Percentiles rank a stretch among this genome's conserved stretches.
These are phyloP conservation scores for Cladorrhinum samala DNA, from an alignment of 495 filamentous ascomycete genomes.

Conservation along the genomic window DNA sequence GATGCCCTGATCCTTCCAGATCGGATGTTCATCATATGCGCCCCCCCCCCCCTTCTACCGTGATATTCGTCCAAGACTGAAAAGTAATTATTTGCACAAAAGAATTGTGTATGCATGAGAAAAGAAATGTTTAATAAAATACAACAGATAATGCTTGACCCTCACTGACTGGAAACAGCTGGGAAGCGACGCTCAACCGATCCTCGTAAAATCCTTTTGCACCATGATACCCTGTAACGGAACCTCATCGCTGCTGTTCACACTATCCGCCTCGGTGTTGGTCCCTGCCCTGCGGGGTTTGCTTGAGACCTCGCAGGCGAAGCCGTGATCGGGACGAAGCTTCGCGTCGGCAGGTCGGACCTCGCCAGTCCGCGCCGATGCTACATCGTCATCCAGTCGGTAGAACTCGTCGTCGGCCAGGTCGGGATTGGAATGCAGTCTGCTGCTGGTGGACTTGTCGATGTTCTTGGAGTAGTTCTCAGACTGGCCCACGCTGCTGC, in stretches of 20 bases:
- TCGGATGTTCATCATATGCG: no score
- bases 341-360: background rate
- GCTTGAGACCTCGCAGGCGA: constrained; percentile 5
- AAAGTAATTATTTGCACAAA: no score
- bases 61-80: no score
- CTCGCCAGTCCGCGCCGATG: background rate
- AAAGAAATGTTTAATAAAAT: no score
- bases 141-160: no score
- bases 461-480: background rate
- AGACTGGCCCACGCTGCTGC: background rate
- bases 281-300: background rate
- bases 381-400: constrained; percentile 1
- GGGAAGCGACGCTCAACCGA: no score
- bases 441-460: constrained; percentile 1
- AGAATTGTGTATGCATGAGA: no score
- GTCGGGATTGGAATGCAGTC: background rate
- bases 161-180: no score
- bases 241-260: constrained; percentile 6
- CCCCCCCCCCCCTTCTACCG: no score
- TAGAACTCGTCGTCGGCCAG: constrained; percentile 1
- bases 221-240: constrained; percentile 10
- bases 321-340: constrained; percentile 3
- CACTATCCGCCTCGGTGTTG: no score
- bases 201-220: constrained; percentile 5
- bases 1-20: no score